These are phyloP conservation scores for Zasmidium cellare DNA, from an alignment of 2,329 filamentous ascomycete genomes.

Conservation along the genomic window DNA sequence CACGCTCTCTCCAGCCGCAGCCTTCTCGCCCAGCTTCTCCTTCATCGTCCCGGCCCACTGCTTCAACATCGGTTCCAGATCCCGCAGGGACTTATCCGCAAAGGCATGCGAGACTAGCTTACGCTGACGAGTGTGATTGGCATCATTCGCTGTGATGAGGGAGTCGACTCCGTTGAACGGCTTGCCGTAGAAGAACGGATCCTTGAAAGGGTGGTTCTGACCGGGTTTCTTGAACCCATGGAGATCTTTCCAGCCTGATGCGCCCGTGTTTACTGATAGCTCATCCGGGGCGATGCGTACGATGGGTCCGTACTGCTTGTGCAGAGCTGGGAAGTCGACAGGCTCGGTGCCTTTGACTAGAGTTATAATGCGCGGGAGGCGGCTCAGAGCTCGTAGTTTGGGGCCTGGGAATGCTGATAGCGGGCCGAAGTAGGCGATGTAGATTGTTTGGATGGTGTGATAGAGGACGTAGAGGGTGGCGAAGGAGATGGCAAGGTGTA, in stretches of 20 bases:
- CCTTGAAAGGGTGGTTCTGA: conserved; percentile 19
- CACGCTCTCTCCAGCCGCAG: conserved; percentile 17
- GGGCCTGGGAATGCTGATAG: conserved; percentile 47
- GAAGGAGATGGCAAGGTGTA: conserved; percentile 12
- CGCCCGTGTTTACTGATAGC: conserved; percentile 36
- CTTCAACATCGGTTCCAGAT: conserved; percentile 34
- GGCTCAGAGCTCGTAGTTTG: conserved; percentile 24
- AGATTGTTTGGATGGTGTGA: conserved; percentile 25
- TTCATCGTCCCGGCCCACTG: conserved; percentile 27
- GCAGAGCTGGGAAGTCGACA: conserved; percentile 24
- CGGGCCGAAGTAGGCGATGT: conserved; percentile 46
- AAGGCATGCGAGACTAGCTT: conserved; percentile 31
- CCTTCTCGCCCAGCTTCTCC: conserved; percentile 24
- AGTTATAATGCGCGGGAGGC: conserved; percentile 18
- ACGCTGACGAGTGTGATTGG: conserved; percentile 27
- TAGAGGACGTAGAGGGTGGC: conserved; percentile 18
- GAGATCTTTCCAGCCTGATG: conserved; percentile 27
- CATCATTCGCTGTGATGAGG: conserved; percentile 28
- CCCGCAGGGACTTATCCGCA: conserved; percentile 31
- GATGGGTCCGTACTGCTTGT: conserved; percentile 39
- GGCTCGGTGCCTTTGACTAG: conserved; percentile 21
- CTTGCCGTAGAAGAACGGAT: conserved; percentile 24
- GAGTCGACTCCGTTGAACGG: conserved; percentile 21
- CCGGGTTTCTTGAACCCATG: conserved; percentile 29
- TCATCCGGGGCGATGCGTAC: conserved; percentile 43